Percentiles rank a stretch among this genome's conserved stretches.
Conservation (phyloP, 495 filamentous ascomycete species). For the Glonium stellatum region DNA sequence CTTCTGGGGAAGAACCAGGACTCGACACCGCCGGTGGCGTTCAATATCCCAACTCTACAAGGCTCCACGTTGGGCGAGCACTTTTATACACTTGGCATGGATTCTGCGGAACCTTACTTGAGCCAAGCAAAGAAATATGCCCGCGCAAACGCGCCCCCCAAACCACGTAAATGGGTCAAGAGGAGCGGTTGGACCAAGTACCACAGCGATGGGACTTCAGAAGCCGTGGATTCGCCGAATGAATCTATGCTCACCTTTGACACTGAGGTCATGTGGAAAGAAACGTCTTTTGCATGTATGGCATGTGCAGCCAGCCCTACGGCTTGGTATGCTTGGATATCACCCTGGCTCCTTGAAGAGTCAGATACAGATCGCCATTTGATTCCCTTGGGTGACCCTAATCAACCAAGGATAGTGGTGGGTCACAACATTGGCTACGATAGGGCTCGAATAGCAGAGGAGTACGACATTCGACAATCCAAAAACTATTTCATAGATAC, state of each 20-base stretch:
- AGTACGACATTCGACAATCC: conserved; percentile 77
- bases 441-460: conserved; percentile 77
- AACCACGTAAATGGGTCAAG: conserved; percentile 71
- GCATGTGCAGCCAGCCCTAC: conserved; percentile 82
- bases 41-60: conserved; percentile 74
- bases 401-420: conserved; percentile 64
- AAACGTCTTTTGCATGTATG: conserved; percentile 88
- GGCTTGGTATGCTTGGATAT: conserved; percentile 96
- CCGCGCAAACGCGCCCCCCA: conserved; percentile 55
- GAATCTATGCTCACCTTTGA: conserved; percentile 86
- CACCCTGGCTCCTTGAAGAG: conserved; percentile 87
- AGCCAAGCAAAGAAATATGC: conserved; percentile 66
- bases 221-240: conserved; percentile 66
- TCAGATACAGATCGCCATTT: conserved; percentile 69
- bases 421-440: conserved; percentile 98
- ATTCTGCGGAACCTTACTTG: conserved; percentile 84
- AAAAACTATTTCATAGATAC: conserved; percentile 90
- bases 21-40: conserved; percentile 64
- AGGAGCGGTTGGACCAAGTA: conserved; percentile 95
- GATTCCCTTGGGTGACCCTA: conserved; percentile 74
- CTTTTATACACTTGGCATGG: conserved; percentile 83
- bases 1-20: conserved; percentile 86
- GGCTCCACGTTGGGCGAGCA: conserved; percentile 86
- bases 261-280: conserved; percentile 93
- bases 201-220: conserved; percentile 58